Conservation (phyloP, 441 rosid species). For the Erysimum cheiri region DNA sequence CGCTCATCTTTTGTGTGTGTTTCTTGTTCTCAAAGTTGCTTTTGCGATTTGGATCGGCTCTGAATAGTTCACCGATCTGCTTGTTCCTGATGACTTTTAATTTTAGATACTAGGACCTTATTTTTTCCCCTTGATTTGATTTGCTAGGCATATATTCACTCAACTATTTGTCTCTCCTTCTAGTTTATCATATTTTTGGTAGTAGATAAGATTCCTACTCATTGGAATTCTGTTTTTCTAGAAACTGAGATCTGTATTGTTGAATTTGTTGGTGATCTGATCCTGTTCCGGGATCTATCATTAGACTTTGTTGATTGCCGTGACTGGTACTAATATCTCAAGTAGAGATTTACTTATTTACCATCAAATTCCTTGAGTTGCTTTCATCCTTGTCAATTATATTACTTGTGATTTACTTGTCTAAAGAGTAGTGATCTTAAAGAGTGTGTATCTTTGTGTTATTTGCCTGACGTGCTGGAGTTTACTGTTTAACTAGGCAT, state of each 20-base stretch:
- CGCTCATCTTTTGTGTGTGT: background rate
- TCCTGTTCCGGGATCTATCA: background rate
- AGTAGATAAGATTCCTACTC: constrained; percentile 5
- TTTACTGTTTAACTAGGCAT: constrained; percentile 35
- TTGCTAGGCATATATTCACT: background rate
- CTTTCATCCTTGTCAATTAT: background rate
- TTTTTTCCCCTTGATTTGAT: constrained; percentile 11
- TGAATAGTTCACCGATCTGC: constrained; percentile 24
- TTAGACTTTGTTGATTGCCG: background rate
- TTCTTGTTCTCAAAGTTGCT: constrained; percentile 2
- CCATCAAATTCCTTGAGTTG: background rate
- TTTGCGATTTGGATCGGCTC: constrained; percentile 10
- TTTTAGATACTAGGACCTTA: background rate
- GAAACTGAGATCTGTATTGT: constrained; percentile 5
- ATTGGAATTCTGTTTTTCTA: too few species aligned
- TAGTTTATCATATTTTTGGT: too few species aligned
- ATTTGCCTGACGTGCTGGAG: constrained; percentile 14
- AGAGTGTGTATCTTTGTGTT: background rate
- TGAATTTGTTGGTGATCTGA: constrained; percentile 5
- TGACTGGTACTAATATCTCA: background rate
- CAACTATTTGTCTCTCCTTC: background rate
- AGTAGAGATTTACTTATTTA: background rate
- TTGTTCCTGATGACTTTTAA: background rate
- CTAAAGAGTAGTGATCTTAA: constrained; percentile 15
- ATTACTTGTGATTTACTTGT: background rate